Conservation (phyloP, 768 basidiomycete genomes). For the Hemileccinum rubropunctum region DNA sequence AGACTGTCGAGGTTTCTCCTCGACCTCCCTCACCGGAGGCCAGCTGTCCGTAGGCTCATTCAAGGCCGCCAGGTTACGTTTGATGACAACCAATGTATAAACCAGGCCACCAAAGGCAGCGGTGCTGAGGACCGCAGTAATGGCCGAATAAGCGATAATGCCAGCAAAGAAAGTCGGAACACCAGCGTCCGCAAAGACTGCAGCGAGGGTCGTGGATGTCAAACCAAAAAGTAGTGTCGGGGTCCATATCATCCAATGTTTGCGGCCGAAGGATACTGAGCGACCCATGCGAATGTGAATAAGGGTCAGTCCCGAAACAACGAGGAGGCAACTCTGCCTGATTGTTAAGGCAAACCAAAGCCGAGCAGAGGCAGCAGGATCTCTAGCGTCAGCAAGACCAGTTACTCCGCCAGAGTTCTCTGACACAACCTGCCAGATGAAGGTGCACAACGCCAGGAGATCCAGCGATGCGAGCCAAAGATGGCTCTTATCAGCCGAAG, state of each 20-base stretch:
- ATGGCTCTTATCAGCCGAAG: slow-evolving; percentile 67
- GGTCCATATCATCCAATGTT: slow-evolving; percentile 72
- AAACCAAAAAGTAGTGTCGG: slow-evolving; percentile 55
- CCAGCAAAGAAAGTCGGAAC: slow-evolving; percentile 58
- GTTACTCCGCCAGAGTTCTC: slow-evolving; percentile 50
- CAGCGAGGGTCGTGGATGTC: slow-evolving; percentile 58
- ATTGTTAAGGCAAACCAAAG: slow-evolving; percentile 70
- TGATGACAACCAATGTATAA: slow-evolving; percentile 61
- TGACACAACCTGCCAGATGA: slow-evolving; percentile 62
- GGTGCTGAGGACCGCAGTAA: slow-evolving; percentile 50
- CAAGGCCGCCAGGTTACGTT: slow-evolving; percentile 57
- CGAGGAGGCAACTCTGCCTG: slow-evolving; percentile 65
- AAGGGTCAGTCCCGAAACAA: slow-evolving; percentile 58
- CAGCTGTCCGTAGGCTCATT: slow-evolving; percentile 53
- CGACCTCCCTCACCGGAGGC: slow-evolving; percentile 54
- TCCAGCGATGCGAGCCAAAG: slow-evolving; percentile 72
- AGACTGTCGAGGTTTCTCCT: slow-evolving; percentile 57
- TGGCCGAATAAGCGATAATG: slow-evolving; percentile 53
- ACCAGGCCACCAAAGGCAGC: slow-evolving; percentile 57
- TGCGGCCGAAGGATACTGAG: slow-evolving; percentile 65
- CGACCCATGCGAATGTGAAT: slow-evolving; percentile 69
- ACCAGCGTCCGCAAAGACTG: slow-evolving; percentile 52
- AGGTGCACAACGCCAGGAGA: slow-evolving; percentile 55
- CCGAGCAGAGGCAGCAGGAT: slow-evolving; percentile 54
- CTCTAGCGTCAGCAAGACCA: slow-evolving; percentile 41